Evolutionary conservation across 352 stramenopile genomes (phyloP).

Genomic region (Globisporangium radiosum): DNA sequence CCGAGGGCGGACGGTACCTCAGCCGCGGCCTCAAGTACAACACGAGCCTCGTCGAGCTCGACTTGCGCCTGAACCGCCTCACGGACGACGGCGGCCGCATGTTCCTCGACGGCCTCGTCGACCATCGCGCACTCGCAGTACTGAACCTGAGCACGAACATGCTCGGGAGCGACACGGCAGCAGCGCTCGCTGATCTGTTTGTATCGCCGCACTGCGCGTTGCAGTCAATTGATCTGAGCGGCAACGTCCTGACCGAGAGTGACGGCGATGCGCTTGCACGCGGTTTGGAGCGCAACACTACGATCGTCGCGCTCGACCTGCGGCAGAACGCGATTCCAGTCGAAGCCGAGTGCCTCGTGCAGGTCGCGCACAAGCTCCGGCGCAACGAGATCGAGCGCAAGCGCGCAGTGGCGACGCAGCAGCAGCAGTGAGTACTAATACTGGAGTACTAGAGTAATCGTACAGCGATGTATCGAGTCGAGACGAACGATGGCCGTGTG

Average conservation of each 20-base stretch:
- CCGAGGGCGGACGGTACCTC: conserved; percentile 87
- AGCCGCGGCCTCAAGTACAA: conserved; percentile 89
- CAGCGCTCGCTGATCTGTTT: conserved; percentile 68
- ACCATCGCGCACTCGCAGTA: conserved; percentile 54
- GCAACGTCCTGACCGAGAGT: conserved; percentile 62
- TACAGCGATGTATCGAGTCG: no score
- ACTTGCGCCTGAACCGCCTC: conserved; percentile 88
- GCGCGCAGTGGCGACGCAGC: conserved; percentile 5
- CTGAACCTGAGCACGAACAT: conserved; percentile 88
- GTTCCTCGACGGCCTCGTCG: conserved; percentile 79
- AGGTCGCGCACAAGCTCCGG: conserved; percentile 65
- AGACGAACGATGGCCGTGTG: not conserved
- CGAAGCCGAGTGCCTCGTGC: conserved; percentile 46
- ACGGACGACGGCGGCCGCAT: conserved; percentile 87
- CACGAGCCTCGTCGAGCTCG: conserved; percentile 83
- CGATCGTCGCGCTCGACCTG: conserved; percentile 62
- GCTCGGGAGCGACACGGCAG: conserved; percentile 61
- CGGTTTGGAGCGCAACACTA: conserved; percentile 54
- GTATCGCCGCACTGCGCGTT: conserved; percentile 54
- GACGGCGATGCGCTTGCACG: conserved; percentile 54
- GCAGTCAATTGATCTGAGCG: conserved; percentile 73
- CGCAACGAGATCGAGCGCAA: conserved; percentile 70
- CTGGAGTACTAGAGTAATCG: no score
- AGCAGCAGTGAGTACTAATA: not conserved
- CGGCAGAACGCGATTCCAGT: conserved; percentile 73